Evolutionary conservation across 2,329 filamentous ascomycete species (phyloP).

Genomic region (Paecilomyces formosus): DNA sequence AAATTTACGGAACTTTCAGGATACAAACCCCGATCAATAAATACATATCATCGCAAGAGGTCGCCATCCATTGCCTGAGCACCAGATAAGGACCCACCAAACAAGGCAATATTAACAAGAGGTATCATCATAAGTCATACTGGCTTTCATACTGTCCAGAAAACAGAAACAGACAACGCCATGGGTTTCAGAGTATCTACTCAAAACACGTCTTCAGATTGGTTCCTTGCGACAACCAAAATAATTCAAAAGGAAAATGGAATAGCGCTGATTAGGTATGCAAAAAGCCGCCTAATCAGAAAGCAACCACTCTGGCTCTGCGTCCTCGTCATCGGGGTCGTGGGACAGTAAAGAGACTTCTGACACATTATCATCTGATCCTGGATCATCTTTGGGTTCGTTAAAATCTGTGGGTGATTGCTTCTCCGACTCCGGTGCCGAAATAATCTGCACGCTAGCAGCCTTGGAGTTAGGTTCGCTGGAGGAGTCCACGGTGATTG

Average conservation of each 20-base stretch:
- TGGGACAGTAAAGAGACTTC: slow-evolving; percentile 49
- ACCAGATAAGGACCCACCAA: background rate
- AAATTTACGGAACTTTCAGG: too few species aligned
- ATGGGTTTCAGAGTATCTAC: background rate
- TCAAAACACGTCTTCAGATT: background rate
- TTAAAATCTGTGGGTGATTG: slow-evolving; percentile 7
- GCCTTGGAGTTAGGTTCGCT: slow-evolving; percentile 14
- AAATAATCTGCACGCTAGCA: slow-evolving; percentile 18
- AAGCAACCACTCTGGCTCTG: slow-evolving; percentile 57
- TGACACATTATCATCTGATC: slow-evolving; percentile 32
- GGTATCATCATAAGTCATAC: background rate
- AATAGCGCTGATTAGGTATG: background rate
- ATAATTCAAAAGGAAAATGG: background rate
- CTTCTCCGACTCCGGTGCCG: slow-evolving; percentile 10
- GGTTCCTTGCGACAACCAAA: background rate
- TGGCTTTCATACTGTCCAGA: background rate
- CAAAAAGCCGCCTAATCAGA: slow-evolving; percentile 17
- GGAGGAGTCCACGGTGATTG: slow-evolving; percentile 19
- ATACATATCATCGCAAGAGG: too few species aligned
- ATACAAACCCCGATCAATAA: too few species aligned
- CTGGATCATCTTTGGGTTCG: slow-evolving; percentile 10
- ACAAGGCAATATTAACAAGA: background rate
- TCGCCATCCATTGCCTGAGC: too few species aligned
- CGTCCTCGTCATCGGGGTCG: slow-evolving; percentile 59
- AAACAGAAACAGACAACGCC: background rate